A percentile compares a stretch with the other conserved stretches of the same genome.
phyloP scores from a whole-genome alignment of 139 green algal species.

The Bryopsis sp. region DNA sequence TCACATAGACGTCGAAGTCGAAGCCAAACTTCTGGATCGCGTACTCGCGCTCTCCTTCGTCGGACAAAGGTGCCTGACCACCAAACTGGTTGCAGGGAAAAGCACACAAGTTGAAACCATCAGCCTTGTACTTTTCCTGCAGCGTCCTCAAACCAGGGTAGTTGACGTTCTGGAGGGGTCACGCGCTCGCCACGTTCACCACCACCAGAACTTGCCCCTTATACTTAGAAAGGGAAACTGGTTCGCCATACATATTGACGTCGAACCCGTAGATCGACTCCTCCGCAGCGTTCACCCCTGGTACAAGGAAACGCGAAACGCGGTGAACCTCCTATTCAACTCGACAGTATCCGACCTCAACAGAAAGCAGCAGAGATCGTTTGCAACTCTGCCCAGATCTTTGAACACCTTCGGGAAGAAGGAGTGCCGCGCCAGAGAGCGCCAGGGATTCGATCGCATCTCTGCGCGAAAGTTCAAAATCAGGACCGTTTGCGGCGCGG shows the following conservation, averaged over 20 bases:
- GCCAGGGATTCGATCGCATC: too few species aligned
- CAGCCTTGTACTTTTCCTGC: conserved; percentile 43
- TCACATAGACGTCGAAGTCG: conserved; percentile 54
- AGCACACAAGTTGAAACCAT: conserved; percentile 72
- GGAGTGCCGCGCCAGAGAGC: too few species aligned
- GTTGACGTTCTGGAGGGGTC: conserved; percentile 70
- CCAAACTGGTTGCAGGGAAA: conserved; percentile 86
- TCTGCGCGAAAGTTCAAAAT: too few species aligned
- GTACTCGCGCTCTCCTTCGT: conserved; percentile 68
- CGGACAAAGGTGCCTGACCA: conserved; percentile 65
- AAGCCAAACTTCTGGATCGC: conserved; percentile 81
- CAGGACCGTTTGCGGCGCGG: too few species aligned
- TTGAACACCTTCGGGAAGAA: too few species aligned
- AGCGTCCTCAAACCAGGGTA: conserved; percentile 57
- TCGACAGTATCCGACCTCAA: too few species aligned
- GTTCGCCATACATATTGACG: conserved; percentile 25
- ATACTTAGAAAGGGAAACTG: conserved; percentile 34
- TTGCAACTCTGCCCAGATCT: too few species aligned
- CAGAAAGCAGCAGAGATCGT: too few species aligned
- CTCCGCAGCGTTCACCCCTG: neutral
- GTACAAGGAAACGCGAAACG: too few species aligned
- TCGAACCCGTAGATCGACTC: conserved; percentile 16
- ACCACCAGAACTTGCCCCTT: conserved; percentile 52
- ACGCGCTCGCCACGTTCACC: conserved; percentile 70
- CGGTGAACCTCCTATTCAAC: too few species aligned